phyloP scores from a whole-genome alignment of 2,329 filamentous ascomycete genomes.

The Xylariaceae sp. region DNA sequence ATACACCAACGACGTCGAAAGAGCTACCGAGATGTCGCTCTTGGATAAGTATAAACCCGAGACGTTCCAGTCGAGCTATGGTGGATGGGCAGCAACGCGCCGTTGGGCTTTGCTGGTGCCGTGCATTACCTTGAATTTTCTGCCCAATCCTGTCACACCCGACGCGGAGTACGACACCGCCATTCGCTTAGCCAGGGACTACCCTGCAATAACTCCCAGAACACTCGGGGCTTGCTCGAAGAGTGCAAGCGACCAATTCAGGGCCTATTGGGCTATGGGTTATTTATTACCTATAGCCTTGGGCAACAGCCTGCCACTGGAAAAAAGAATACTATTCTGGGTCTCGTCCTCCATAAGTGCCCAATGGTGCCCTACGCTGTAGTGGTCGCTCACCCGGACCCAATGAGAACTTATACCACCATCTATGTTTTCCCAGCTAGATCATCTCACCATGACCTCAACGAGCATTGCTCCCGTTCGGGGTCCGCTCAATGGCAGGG shows the following conservation, averaged over 20 bases:
- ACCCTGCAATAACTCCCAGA: not conserved
- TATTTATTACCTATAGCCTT: constrained; percentile 7
- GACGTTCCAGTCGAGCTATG: not conserved
- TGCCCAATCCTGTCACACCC: constrained; percentile 11
- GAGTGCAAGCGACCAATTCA: not conserved
- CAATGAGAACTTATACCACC: constrained; percentile 11
- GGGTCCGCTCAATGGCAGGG: constrained; percentile 16
- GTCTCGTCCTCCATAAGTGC: constrained; percentile 11
- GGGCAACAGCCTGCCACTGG: constrained; percentile 16
- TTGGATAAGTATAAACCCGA: too few relatives aligned
- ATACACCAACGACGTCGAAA: too few relatives aligned
- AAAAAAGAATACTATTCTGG: constrained; percentile 7
- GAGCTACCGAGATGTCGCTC: too few relatives aligned
- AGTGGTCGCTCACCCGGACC: constrained; percentile 9
- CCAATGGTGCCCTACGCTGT: constrained; percentile 16
- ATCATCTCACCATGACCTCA: constrained; percentile 8
- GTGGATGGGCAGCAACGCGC: constrained; percentile 2
- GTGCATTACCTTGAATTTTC: not conserved
- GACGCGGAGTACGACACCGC: constrained; percentile 6
- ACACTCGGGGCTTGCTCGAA: not conserved
- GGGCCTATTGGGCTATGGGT: too few relatives aligned
- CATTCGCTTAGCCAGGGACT: constrained; percentile 1
- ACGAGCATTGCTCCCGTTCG: constrained; percentile 6
- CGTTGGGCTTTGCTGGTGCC: not conserved
- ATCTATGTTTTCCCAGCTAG: constrained; percentile 9